Conservation (phyloP, 2,329 filamentous ascomycete species). For the Stagonosporopsis rhizophila region DNA sequence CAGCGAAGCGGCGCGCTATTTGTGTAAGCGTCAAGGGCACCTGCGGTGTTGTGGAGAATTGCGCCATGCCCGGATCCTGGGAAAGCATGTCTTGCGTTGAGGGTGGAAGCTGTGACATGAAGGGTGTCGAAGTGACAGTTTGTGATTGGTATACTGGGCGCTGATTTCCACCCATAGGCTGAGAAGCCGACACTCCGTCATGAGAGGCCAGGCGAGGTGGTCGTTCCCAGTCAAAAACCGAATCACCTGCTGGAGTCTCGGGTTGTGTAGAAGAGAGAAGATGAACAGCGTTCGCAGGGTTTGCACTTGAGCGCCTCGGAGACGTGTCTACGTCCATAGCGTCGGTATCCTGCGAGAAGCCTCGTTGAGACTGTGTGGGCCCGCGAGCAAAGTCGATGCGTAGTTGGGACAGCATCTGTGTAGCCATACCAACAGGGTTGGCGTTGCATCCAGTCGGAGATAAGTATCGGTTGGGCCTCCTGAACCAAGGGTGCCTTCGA, state of each 20-base stretch:
- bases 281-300: slow-evolving; percentile 44
- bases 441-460: slow-evolving; percentile 74
- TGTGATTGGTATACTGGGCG: slow-evolving; percentile 32
- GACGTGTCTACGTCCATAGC: slow-evolving; percentile 73
- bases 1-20: slow-evolving; percentile 83
- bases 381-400: slow-evolving; percentile 84
- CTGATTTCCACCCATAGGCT: slow-evolving; percentile 47
- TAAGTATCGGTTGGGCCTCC: slow-evolving; percentile 78
- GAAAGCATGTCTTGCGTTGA: slow-evolving; percentile 67
- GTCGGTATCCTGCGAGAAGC: slow-evolving; percentile 54
- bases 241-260: slow-evolving; percentile 75
- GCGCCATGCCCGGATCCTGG: slow-evolving; percentile 82
- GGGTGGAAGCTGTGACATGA: slow-evolving; percentile 43
- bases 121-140: slow-evolving; percentile 24
- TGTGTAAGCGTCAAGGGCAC: slow-evolving; percentile 88
- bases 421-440: slow-evolving; percentile 86
- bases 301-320: slow-evolving; percentile 41
- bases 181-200: slow-evolving; percentile 44
- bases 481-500: slow-evolving; percentile 94
- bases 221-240: slow-evolving; percentile 86
- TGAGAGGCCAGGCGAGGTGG: slow-evolving; percentile 60
- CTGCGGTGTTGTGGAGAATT: slow-evolving; percentile 81
- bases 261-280: slow-evolving; percentile 84
- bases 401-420: slow-evolving; percentile 90
- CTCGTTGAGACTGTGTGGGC: slow-evolving; percentile 60